Evolutionary conservation across 768 basidiomycete species (phyloP), one percentile per base, ranked within the genome.

Genomic region (Boletus vinaceobasis): DNA sequence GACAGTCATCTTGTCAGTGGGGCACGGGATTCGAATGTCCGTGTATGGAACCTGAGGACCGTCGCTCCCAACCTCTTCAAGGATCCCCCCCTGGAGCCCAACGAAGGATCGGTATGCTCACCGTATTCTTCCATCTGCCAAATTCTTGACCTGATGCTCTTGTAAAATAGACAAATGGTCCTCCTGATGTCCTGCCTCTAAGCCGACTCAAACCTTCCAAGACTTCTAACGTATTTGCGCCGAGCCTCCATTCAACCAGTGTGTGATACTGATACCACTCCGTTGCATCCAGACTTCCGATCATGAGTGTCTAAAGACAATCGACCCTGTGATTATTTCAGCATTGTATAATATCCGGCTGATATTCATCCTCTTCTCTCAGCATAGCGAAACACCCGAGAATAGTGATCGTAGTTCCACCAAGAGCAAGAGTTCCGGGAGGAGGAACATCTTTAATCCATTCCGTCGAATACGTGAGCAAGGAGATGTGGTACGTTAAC

Each of bases 1-100:
- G 54, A 57, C 17, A 40, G 42, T 15, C 48, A 17, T 32, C 65
- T 66, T 29, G 56, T 56, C 40, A 62, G 55, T 29, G 65, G 60
- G 9, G 36, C 60, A 38, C 49, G 43, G 32, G 65, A 67, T 37
- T 7, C 50, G 7, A 48, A 55, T 8, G 7, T 65, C 17, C 57
- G 54, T 38, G 39, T 61, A 14, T 66, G 65, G 62, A 21, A 45
- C 39, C 40, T 66, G 44, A 54, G 55, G 43, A 21, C 4, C 1
- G 39, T 61, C 11, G 53, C 55, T 29, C 59, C 65, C 2, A 10
- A 27, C 19, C 59, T 65, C 10, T 61, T 65, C 44, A 46, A 35
- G 9, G 44, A 53, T 7, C 42, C 53, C 15, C 54, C 54, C 26
- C 23, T 58, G 17, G 47, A 48, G 26, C 63, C 63, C 32, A 47